Percentiles rank a stretch among this genome's conserved stretches.
Evolutionary conservation across 2,329 filamentous ascomycete species (phyloP).

Genomic region (Helotiales sp.): DNA sequence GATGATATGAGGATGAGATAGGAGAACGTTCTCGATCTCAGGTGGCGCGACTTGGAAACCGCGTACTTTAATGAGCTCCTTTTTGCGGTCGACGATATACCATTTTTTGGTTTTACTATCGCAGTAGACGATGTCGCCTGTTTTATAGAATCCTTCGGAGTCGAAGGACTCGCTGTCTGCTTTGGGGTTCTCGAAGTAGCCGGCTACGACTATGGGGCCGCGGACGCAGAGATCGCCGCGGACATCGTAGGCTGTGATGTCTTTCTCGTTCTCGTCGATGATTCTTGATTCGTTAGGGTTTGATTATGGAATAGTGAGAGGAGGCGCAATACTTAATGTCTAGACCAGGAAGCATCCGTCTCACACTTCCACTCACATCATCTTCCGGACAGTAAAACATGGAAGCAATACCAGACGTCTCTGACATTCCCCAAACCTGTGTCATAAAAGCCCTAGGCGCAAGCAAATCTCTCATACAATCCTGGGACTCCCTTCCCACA

Average conservation of each 20-base stretch:
- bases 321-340: conserved; percentile 39
- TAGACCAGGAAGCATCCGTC: conserved; percentile 48
- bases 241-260: conserved; percentile 40
- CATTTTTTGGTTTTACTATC: conserved; percentile 69
- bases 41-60: conserved; percentile 52
- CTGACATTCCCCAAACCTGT: conserved; percentile 59
- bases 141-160: conserved; percentile 72
- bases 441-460: conserved; percentile 48
- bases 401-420: conserved; percentile 41
- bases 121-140: conserved; percentile 70
- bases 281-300: conserved; percentile 29
- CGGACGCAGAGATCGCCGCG: conserved; percentile 64
- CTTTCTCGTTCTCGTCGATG: conserved; percentile 36
- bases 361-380: conserved; percentile 53
- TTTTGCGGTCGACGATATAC: conserved; percentile 75
- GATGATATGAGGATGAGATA: conserved; percentile 48
- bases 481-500: conserved; percentile 49
- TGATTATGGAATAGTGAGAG: no score
- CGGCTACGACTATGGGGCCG: conserved; percentile 74
- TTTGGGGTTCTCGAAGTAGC: conserved; percentile 66
- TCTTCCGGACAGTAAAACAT: conserved; percentile 54
- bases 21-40: conserved; percentile 48
- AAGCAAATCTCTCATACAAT: conserved; percentile 49
- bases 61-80: conserved; percentile 59
- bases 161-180: conserved; percentile 50